Conservation (phyloP, 2,329 filamentous ascomycete genomes). For the Sarocladium kiliense region DNA sequence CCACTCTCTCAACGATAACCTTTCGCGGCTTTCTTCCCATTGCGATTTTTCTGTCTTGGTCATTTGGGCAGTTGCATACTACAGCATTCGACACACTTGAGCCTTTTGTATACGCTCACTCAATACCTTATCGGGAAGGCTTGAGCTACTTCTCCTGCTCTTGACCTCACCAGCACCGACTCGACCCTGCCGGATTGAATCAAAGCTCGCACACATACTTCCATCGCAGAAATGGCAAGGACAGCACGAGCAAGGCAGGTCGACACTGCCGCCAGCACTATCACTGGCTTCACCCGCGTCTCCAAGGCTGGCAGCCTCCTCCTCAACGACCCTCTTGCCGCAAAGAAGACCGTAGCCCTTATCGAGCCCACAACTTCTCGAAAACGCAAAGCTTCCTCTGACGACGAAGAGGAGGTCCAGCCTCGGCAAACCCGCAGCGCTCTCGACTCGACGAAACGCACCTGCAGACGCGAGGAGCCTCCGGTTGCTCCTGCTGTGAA, state of each 20-base stretch:
- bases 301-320: conserved; percentile 33
- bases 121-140: neutral
- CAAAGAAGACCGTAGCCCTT: conserved; percentile 28
- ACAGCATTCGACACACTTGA: neutral
- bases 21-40: no score
- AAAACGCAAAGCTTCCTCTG: conserved; percentile 32
- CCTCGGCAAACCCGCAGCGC: conserved; percentile 18
- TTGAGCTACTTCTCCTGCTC: neutral
- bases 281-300: conserved; percentile 41
- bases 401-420: conserved; percentile 21
- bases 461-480: conserved; percentile 21
- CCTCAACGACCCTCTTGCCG: conserved; percentile 19
- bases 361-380: conserved; percentile 23
- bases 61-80: neutral
- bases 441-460: conserved; percentile 19
- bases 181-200: neutral
- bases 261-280: conserved; percentile 20
- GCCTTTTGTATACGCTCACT: neutral
- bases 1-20: neutral
- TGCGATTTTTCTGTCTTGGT: neutral
- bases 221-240: conserved; percentile 59
- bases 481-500: conserved; percentile 7
- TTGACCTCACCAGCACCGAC: neutral
- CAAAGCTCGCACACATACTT: neutral
- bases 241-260: conserved; percentile 43